These are phyloP conservation scores for Luvunga scandens DNA, from an alignment of 345 rosid genomes.

Conservation along the genomic window DNA sequence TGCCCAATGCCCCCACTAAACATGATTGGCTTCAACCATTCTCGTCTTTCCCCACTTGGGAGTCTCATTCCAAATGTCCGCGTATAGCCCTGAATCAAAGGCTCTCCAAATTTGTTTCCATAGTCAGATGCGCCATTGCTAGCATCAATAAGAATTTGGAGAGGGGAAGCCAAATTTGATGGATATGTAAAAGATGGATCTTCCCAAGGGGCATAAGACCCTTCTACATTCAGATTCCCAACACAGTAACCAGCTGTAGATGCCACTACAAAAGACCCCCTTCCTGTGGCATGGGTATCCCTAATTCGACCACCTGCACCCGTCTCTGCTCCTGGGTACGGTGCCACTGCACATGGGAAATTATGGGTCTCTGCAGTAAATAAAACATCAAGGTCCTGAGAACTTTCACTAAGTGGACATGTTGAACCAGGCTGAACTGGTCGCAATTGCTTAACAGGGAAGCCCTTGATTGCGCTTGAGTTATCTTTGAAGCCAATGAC, in stretches of 20 bases:
- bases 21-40: constrained; percentile 99
- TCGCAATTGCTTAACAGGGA: constrained; percentile 61
- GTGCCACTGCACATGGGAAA: constrained; percentile 98
- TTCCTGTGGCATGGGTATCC: constrained; percentile 98
- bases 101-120: constrained; percentile 96
- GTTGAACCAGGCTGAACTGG: constrained; percentile 70
- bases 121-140: constrained; percentile 98
- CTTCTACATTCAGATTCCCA: constrained; percentile 78
- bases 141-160: constrained; percentile 83
- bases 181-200: constrained; percentile 75
- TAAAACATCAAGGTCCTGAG: constrained; percentile 68
- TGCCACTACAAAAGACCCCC: constrained; percentile 87
- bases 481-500: constrained; percentile 95
- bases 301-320: constrained; percentile 98
- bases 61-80: constrained; percentile 93
- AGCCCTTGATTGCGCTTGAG: constrained; percentile 92
- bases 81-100: constrained; percentile 87
- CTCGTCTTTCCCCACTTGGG: constrained; percentile 88
- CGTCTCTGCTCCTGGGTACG: constrained; percentile 97
- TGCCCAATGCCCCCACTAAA: constrained; percentile 93
- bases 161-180: constrained; percentile 76
- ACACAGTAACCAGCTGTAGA: constrained; percentile 87
- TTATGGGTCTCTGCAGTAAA: constrained; percentile 97
- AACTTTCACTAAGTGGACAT: constrained; percentile 46
- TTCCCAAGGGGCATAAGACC: constrained; percentile 92